A percentile compares a stretch with the other conserved stretches of the same genome.
Conservation (phyloP, 768 basidiomycete species). For the Kondoa subrosea region DNA sequence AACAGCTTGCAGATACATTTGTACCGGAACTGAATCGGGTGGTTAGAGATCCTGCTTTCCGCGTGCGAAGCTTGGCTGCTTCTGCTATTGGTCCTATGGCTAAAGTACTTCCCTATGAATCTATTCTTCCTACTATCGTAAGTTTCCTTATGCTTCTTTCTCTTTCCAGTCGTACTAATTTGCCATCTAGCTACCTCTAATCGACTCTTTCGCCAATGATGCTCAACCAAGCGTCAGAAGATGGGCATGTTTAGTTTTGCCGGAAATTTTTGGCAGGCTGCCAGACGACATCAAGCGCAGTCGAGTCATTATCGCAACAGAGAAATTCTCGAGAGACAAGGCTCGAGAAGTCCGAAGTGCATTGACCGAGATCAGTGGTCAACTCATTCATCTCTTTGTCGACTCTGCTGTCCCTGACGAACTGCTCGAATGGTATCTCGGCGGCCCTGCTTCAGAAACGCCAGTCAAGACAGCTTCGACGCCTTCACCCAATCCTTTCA, state of each 20-base stretch:
- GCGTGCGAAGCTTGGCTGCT: constrained; percentile 69
- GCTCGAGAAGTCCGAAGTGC: constrained; percentile 55
- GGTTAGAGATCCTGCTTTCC: constrained; percentile 36
- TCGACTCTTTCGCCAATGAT: constrained; percentile 54
- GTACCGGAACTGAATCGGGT: constrained; percentile 27
- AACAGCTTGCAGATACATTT: constrained; percentile 14
- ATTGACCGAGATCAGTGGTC: constrained; percentile 70
- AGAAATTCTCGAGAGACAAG: constrained; percentile 48
- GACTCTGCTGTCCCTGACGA: constrained; percentile 44
- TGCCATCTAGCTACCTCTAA: constrained; percentile 54
- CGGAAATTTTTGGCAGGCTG: constrained; percentile 57
- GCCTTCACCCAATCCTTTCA: not conserved
- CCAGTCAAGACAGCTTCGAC: constrained; percentile 16
- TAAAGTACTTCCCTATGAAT: constrained; percentile 63
- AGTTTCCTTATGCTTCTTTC: constrained; percentile 31
- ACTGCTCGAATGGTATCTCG: constrained; percentile 61
- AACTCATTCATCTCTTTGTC: constrained; percentile 69
- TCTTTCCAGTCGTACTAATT: not conserved
- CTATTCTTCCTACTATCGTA: constrained; percentile 38
- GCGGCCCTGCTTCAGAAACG: constrained; percentile 29
- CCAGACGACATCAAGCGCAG: constrained; percentile 42
- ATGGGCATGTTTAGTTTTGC: constrained; percentile 68
- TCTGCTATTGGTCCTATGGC: constrained; percentile 76
- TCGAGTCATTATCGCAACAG: constrained; percentile 50
- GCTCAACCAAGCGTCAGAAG: constrained; percentile 66